These are phyloP conservation scores for Calocera cornea DNA, from an alignment of 768 basidiomycete genomes.

Conservation along the genomic window DNA sequence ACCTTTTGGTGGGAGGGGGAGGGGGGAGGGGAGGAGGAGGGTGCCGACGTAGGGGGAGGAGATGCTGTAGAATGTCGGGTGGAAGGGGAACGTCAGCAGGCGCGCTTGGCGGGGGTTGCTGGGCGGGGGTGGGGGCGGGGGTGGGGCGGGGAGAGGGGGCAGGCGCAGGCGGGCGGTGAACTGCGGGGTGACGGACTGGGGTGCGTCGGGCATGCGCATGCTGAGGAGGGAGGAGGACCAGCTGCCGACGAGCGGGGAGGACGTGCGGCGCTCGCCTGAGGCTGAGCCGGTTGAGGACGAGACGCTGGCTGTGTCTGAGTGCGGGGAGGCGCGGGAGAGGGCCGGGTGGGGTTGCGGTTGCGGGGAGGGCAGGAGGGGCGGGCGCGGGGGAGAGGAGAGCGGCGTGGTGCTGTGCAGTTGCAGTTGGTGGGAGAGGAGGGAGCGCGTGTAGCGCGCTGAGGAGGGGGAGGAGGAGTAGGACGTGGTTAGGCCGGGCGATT, in stretches of 20 bases:
- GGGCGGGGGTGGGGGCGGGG: background rate
- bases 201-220: background rate
- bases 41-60: background rate
- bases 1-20: background rate
- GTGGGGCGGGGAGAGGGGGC: background rate
- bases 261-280: background rate
- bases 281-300: background rate
- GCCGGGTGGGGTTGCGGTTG: background rate
- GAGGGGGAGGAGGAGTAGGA: background rate
- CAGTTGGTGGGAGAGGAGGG: background rate
- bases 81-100: background rate
- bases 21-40: background rate
- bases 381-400: background rate
- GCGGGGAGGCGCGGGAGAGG: background rate
- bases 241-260: background rate
- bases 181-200: background rate
- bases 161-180: background rate
- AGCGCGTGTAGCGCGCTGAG: background rate
- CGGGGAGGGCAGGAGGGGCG: background rate
- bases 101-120: background rate
- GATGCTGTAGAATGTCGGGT: background rate
- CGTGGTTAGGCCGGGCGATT: background rate
- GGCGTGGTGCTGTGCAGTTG: background rate
- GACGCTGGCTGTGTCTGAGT: background rate
- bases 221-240: conserved; percentile 1